Evolutionary conservation across 2,329 filamentous ascomycete genomes (phyloP).

Genomic region (Penicillium janthinellum): DNA sequence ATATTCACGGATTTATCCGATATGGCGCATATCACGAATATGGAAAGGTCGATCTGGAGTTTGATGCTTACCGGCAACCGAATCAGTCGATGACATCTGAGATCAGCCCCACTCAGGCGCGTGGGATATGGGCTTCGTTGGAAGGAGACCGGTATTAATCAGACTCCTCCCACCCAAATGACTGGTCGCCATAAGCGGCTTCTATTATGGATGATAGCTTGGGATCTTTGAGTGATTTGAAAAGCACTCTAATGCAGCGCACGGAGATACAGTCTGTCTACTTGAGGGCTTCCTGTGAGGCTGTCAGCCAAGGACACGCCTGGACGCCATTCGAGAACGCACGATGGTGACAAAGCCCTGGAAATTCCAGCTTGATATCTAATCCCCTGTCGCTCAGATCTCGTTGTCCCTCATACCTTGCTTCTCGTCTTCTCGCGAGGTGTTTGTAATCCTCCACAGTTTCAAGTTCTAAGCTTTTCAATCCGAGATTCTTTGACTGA

Average conservation of each 20-base stretch:
- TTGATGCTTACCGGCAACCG: not conserved
- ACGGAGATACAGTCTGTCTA: not conserved
- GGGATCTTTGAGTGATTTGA: not conserved
- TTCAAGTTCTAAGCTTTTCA: not conserved
- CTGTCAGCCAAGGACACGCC: not conserved
- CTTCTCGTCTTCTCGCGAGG: not conserved
- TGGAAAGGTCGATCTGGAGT: not conserved
- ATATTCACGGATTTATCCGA: not conserved
- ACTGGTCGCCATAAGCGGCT: not conserved
- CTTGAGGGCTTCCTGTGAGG: not conserved
- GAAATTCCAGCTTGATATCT: not conserved
- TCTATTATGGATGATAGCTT: not conserved
- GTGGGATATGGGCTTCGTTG: not conserved
- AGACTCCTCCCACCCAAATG: not conserved
- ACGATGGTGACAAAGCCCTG: not conserved
- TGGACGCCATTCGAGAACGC: not conserved
- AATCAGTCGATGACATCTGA: constrained; percentile 1
- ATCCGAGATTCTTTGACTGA: not conserved
- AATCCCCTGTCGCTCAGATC: not conserved
- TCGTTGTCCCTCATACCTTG: not conserved
- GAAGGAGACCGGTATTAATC: not conserved
- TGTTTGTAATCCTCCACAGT: not conserved
- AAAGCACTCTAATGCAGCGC: not conserved
- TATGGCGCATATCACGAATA: not conserved
- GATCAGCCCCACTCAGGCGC: not conserved